Conservation (phyloP, 768 basidiomycete genomes). For the Lentinula sp. region DNA sequence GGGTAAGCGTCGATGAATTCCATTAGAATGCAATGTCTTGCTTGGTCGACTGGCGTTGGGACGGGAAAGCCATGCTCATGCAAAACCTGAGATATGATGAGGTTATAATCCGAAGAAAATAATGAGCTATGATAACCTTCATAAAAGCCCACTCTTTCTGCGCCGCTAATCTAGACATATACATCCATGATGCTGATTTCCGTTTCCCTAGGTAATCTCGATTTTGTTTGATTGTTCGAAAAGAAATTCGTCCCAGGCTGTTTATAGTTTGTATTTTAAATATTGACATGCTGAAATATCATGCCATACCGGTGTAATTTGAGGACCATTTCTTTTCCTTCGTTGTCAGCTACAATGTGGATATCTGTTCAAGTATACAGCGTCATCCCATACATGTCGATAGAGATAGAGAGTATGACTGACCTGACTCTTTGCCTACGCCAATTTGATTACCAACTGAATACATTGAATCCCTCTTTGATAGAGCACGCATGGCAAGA, state of each 20-base stretch:
- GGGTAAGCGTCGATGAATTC: constrained; percentile 93
- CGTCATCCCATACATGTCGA: neutral
- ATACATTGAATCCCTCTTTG: constrained; percentile 81
- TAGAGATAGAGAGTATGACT: constrained; percentile 12
- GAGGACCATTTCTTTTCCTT: constrained; percentile 82
- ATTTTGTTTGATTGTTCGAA: constrained; percentile 94
- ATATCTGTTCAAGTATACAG: constrained; percentile 49
- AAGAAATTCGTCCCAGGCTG: constrained; percentile 95
- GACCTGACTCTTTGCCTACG: constrained; percentile 96
- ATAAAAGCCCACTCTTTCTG: constrained; percentile 99
- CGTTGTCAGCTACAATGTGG: constrained; percentile 81
- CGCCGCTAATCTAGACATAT: constrained; percentile 93
- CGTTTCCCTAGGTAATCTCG: constrained; percentile 95
- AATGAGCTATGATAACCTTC: constrained; percentile 56
- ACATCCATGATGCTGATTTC: constrained; percentile 98
- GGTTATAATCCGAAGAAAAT: neutral
- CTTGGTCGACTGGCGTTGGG: constrained; percentile 90
- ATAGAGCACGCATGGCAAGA: constrained; percentile 88
- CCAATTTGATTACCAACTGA: constrained; percentile 98
- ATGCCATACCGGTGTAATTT: constrained; percentile 81
- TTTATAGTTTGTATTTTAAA: neutral
- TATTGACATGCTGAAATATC: neutral
- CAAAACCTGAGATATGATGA: constrained; percentile 56
- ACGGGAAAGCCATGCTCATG: constrained; percentile 92
- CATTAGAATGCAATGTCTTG: constrained; percentile 94